phyloP scores from a whole-genome alignment of 345 rosid species.

The Jatropha curcas region DNA sequence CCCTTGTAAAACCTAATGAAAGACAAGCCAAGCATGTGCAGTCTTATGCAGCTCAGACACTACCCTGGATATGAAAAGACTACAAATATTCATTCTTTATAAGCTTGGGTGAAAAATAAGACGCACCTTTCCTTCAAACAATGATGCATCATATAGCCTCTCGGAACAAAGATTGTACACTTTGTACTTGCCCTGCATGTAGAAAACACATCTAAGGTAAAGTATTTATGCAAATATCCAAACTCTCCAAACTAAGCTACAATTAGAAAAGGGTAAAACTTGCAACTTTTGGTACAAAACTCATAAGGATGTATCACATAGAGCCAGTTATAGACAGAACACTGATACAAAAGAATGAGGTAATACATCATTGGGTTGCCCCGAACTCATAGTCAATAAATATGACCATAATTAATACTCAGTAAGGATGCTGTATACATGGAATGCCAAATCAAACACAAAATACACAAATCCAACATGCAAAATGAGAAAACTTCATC shows the following conservation, averaged over 20 bases:
- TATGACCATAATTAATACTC: background rate
- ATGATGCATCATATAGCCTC: slow-evolving; percentile 85
- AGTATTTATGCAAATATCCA: background rate
- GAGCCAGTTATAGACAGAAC: background rate
- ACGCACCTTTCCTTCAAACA: slow-evolving; percentile 85
- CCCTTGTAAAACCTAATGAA: background rate
- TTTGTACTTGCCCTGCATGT: slow-evolving; percentile 74
- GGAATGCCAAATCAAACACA: background rate
- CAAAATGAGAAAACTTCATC: no score
- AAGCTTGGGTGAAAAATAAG: background rate
- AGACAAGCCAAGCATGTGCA: background rate
- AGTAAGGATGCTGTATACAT: background rate
- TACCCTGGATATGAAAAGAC: background rate
- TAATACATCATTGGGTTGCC: background rate
- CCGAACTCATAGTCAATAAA: background rate
- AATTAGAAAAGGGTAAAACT: background rate
- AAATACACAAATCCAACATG: no score
- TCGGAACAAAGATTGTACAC: slow-evolving; percentile 90
- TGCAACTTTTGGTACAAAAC: background rate
- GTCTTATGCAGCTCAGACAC: background rate
- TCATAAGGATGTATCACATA: background rate
- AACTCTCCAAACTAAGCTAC: background rate
- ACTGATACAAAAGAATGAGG: background rate
- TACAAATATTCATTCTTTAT: background rate
- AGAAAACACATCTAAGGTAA: slow-evolving; percentile 16